Evolutionary conservation across 1,284 basidiomycete genomes (phyloP).

Genomic region (Melanopsichium pennsylvanicum): DNA sequence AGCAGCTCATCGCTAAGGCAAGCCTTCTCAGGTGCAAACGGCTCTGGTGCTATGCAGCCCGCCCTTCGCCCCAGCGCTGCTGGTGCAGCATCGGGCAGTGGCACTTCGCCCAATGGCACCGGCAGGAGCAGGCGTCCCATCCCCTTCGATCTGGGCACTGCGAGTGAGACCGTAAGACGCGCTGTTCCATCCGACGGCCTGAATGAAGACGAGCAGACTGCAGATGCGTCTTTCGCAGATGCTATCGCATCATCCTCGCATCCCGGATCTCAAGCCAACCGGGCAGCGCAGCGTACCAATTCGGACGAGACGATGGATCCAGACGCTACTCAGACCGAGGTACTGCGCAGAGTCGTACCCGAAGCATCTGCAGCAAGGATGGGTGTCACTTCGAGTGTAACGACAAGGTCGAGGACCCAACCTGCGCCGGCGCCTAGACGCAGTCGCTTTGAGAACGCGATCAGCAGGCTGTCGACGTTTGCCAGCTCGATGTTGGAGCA

Average conservation of each 20-base stretch:
- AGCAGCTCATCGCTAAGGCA: conserved; percentile 40
- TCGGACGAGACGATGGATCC: background rate
- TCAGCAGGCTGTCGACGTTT: conserved; percentile 58
- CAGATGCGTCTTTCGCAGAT: background rate
- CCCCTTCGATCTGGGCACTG: conserved; percentile 12
- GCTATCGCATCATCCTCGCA: conserved; percentile 2
- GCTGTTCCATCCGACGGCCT: background rate
- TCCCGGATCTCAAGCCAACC: background rate
- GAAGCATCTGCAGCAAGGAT: background rate
- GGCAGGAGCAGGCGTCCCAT: conserved; percentile 20
- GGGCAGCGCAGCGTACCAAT: background rate
- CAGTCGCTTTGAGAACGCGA: conserved; percentile 48
- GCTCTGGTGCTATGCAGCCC: conserved; percentile 16
- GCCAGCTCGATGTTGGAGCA: conserved; percentile 55
- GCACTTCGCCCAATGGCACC: background rate
- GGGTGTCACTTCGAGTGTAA: conserved; percentile 14
- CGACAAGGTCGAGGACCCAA: background rate
- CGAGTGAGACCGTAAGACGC: background rate
- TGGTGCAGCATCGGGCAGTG: background rate
- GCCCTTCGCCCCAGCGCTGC: conserved; percentile 3
- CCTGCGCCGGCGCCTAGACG: conserved; percentile 9
- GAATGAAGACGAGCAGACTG: background rate
- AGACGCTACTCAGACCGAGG: background rate
- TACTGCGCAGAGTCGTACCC: background rate
- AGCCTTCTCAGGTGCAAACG: conserved; percentile 16